Evolutionary conservation across 371 early-diverging fungal genomes (phyloP).

Genomic region (Furculomyces boomerangus): DNA sequence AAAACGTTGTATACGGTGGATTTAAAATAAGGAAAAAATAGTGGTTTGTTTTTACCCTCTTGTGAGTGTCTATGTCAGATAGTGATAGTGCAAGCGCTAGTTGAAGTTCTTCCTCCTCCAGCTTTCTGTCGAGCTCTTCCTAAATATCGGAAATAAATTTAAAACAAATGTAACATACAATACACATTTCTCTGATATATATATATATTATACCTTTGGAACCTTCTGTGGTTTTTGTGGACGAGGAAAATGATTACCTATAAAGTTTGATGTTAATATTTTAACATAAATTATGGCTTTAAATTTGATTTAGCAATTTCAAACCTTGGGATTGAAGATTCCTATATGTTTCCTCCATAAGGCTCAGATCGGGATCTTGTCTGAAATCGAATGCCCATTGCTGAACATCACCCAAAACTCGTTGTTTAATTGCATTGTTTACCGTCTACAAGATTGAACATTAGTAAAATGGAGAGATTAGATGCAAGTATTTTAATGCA

Average conservation of each 20-base stretch:
- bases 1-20: neutral
- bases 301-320: too few relatives aligned
- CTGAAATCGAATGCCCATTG: conserved; percentile 77
- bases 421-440: conserved; percentile 55
- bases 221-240: conserved; percentile 66
- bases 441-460: conserved; percentile 25
- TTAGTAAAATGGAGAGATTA: neutral
- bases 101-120: conserved; percentile 82
- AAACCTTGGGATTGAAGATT: conserved; percentile 25
- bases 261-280: neutral
- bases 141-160: neutral
- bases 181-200: too few relatives aligned
- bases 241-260: conserved; percentile 52
- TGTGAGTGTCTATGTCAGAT: conserved; percentile 14
- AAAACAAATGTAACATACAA: neutral
- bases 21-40: neutral
- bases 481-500: neutral
- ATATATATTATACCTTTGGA: conserved; percentile 35
- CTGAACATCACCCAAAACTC: conserved; percentile 72
- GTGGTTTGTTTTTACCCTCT: neutral
- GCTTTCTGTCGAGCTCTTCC: conserved; percentile 15
- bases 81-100: conserved; percentile 79
- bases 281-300: too few relatives aligned
- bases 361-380: conserved; percentile 53
- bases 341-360: conserved; percentile 75